A percentile compares a stretch with the other conserved stretches of the same genome.
These are phyloP conservation scores for Termitomyces sp. DNA, from an alignment of 768 basidiomycete species.

Conservation along the genomic window DNA sequence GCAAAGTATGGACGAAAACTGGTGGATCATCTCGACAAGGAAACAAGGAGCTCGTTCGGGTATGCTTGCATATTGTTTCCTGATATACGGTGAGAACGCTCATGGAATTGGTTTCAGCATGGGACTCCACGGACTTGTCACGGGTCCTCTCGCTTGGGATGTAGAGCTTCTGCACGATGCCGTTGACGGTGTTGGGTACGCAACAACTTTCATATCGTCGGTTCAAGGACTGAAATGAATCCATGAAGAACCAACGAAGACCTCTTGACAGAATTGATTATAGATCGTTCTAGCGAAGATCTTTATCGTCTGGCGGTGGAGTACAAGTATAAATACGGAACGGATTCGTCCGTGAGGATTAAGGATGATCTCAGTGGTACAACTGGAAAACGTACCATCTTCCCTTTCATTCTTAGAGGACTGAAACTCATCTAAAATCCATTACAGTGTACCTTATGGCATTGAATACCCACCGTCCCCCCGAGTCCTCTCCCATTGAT, in stretches of 20 bases:
- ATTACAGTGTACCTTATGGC: slow-evolving; percentile 44
- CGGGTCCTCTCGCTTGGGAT: slow-evolving; percentile 38
- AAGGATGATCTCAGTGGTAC: slow-evolving; percentile 29
- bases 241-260: slow-evolving; percentile 29
- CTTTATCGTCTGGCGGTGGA: slow-evolving; percentile 28
- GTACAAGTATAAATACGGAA: slow-evolving; percentile 28
- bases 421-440: background rate
- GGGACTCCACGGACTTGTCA: slow-evolving; percentile 24
- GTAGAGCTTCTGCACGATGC: slow-evolving; percentile 32
- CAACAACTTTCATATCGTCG: background rate
- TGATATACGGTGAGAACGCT: background rate
- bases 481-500: slow-evolving; percentile 33
- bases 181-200: slow-evolving; percentile 27
- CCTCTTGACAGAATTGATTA: slow-evolving; percentile 35
- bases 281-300: slow-evolving; percentile 33
- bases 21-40: slow-evolving; percentile 22
- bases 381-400: slow-evolving; percentile 22
- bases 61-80: slow-evolving; percentile 12
- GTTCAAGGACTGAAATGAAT: background rate
- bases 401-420: background rate
- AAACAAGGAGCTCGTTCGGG: slow-evolving; percentile 28
- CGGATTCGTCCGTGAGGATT: slow-evolving; percentile 27
- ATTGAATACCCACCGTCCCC: slow-evolving; percentile 37
- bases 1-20: slow-evolving; percentile 28
- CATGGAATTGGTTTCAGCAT: background rate